Evolutionary conservation across 768 basidiomycete species (phyloP).

Genomic region (Royoungia palumana): DNA sequence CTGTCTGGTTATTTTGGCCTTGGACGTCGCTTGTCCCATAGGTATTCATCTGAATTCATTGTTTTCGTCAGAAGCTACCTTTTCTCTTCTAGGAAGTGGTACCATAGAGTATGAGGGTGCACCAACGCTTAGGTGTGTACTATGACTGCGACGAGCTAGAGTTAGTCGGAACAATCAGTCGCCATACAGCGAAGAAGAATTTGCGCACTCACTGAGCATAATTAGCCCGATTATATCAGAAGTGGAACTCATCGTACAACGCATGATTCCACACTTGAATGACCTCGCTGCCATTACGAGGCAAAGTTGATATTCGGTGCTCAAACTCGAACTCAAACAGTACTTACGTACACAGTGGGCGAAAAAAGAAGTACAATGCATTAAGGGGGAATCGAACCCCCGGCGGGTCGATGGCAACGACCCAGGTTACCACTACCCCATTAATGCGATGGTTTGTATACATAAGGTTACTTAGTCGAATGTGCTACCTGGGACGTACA

Average conservation of each 20-base stretch:
- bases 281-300: not conserved
- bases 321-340: no score
- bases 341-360: not conserved
- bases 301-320: no score
- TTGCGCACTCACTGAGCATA: slow-evolving; percentile 7
- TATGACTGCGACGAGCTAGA: not conserved
- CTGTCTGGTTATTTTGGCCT: no score
- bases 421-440: slow-evolving; percentile 68
- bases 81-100: not conserved
- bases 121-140: slow-evolving; percentile 4
- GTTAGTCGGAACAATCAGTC: not conserved
- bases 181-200: slow-evolving; percentile 1
- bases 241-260: not conserved
- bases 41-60: not conserved
- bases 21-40: no score
- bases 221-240: not conserved
- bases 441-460: slow-evolving; percentile 43
- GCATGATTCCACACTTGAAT: not conserved
- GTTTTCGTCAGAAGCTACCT: not conserved
- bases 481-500: not conserved
- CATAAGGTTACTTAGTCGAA: no score
- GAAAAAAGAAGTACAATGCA: slow-evolving; percentile 38
- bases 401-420: slow-evolving; percentile 80
- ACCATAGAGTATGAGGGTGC: not conserved
- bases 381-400: slow-evolving; percentile 88